A percentile compares a stretch with the other conserved stretches of the same genome.
Evolutionary conservation across 2,329 filamentous ascomycete genomes (phyloP).

Genomic region (Harringtonia lauricola): DNA sequence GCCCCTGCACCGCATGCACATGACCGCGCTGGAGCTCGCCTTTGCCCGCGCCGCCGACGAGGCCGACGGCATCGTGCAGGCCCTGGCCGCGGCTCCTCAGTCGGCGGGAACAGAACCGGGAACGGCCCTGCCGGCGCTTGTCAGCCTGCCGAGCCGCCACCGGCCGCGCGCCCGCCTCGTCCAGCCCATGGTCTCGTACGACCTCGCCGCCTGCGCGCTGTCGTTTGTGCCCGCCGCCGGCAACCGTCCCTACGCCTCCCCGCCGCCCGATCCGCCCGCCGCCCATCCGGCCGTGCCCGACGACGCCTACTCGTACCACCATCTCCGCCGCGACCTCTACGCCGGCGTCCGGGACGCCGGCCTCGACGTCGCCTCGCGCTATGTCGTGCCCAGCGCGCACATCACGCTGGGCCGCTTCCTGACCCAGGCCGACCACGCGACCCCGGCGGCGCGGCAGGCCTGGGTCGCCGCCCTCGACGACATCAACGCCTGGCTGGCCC

Average conservation of each 20-base stretch:
- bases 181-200: conserved; percentile 74
- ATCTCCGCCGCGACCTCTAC: conserved; percentile 73
- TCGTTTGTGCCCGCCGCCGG: conserved; percentile 75
- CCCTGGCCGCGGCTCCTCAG: conserved; percentile 24
- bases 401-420: conserved; percentile 80
- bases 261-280: conserved; percentile 26
- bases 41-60: conserved; percentile 63
- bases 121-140: conserved; percentile 45
- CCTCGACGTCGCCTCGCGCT: conserved; percentile 64
- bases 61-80: conserved; percentile 50
- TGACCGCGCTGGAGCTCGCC: conserved; percentile 77
- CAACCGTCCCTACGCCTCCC: conserved; percentile 33
- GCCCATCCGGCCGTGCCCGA: conserved; percentile 19
- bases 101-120: background rate
- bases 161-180: conserved; percentile 54
- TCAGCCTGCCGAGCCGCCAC: conserved; percentile 49
- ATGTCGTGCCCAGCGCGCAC: conserved; percentile 82
- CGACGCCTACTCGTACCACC: conserved; percentile 77
- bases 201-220: conserved; percentile 73
- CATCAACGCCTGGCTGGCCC: conserved; percentile 65
- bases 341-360: conserved; percentile 48
- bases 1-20: conserved; percentile 66
- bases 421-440: conserved; percentile 50
- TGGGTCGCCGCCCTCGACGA: conserved; percentile 63
- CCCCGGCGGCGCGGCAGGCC: conserved; percentile 43